Evolutionary conservation across 805 yeast genomes (phyloP).

Genomic region (Hanseniaspora clermontiae): DNA sequence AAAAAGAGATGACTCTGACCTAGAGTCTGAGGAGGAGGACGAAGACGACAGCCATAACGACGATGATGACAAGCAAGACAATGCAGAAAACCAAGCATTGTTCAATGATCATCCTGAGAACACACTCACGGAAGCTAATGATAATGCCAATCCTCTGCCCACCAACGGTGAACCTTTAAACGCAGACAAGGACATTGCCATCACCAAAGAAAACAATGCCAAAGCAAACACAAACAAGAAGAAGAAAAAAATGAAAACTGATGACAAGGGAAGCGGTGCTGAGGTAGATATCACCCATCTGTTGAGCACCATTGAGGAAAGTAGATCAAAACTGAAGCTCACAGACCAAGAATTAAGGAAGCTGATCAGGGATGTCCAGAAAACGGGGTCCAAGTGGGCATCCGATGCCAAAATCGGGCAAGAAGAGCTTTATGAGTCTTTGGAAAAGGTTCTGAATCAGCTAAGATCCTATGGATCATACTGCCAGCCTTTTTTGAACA

Average conservation of each 20-base stretch:
- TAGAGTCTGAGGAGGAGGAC: constrained; percentile 15
- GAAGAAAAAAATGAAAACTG: constrained; percentile 2
- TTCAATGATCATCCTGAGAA: neutral
- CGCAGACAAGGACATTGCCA: neutral
- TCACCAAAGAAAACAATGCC: neutral
- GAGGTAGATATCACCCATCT: constrained; percentile 60
- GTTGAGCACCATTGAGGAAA: constrained; percentile 60
- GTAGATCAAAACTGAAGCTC: constrained; percentile 60
- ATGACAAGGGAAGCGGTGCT: neutral
- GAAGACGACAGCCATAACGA: constrained; percentile 16
- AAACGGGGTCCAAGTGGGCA: constrained; percentile 95
- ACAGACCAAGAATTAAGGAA: constrained; percentile 76
- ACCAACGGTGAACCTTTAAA: neutral
- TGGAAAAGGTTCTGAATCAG: constrained; percentile 87
- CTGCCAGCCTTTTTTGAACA: constrained; percentile 87
- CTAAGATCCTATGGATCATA: constrained; percentile 88
- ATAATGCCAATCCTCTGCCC: neutral
- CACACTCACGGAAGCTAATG: neutral
- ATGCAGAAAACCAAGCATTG: neutral
- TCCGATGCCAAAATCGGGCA: constrained; percentile 91
- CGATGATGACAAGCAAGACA: constrained; percentile 19
- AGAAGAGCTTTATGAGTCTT: constrained; percentile 93
- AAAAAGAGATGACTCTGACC: constrained; percentile 18
- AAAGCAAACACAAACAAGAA: neutral
- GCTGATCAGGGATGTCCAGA: constrained; percentile 81